Conservation (phyloP, 805 yeast species). For the Ogataea saltuana region DNA sequence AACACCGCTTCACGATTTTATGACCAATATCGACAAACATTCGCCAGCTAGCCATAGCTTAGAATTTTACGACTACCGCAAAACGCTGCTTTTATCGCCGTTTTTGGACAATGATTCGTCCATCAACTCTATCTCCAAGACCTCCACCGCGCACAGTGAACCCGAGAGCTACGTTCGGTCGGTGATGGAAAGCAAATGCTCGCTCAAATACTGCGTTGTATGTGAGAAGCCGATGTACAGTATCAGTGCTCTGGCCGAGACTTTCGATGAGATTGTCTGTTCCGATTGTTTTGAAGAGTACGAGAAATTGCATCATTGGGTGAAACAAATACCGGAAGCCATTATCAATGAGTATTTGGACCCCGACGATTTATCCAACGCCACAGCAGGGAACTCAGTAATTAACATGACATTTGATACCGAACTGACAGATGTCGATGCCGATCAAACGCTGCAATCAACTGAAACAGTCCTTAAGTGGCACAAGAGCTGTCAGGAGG, state of each 20-base stretch:
- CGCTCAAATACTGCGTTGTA: slow-evolving; percentile 57
- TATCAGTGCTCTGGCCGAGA: slow-evolving; percentile 40
- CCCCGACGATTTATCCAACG: background rate
- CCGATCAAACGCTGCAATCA: slow-evolving; percentile 6
- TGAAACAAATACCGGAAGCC: slow-evolving; percentile 14
- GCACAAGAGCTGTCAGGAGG: no score
- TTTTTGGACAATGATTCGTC: slow-evolving; percentile 8
- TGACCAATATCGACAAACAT: background rate
- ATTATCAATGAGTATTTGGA: slow-evolving; percentile 1
- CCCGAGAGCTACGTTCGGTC: slow-evolving; percentile 25
- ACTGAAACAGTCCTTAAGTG: slow-evolving; percentile 3
- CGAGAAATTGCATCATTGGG: slow-evolving; percentile 25
- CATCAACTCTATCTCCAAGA: slow-evolving; percentile 21
- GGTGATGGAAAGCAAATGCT: slow-evolving; percentile 25
- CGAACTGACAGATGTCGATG: background rate
- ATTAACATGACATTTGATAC: slow-evolving; percentile 1
- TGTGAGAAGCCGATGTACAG: slow-evolving; percentile 74
- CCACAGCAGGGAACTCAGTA: background rate
- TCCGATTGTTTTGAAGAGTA: slow-evolving; percentile 55
- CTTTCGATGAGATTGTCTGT: slow-evolving; percentile 58
- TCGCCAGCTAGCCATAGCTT: no score
- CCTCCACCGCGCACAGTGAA: slow-evolving; percentile 17
- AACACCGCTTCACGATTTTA: background rate
- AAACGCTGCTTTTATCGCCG: slow-evolving; percentile 14
- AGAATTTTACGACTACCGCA: slow-evolving; percentile 5